Evolutionary conservation across 2,329 filamentous ascomycete genomes (phyloP), one percentile per base, ranked within the genome.

Genomic region (Tolypocladium sp.): DNA sequence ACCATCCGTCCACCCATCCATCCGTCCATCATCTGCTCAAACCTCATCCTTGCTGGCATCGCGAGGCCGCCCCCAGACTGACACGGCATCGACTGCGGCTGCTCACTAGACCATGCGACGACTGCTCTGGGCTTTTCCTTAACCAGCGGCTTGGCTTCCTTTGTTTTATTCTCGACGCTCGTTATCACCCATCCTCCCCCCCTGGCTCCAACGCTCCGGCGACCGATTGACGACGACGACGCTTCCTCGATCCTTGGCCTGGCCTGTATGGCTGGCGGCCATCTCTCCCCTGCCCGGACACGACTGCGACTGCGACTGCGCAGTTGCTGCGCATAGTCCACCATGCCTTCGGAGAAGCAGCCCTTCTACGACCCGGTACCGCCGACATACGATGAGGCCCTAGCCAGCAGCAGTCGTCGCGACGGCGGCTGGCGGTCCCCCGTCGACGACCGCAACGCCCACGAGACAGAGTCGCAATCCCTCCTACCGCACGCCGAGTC

Each of bases 391-490:
- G 75, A 77, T 63, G 71, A 77, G 63, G 74, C 75, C 35, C 60
- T 77, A 42, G 74, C 75, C 49, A 69, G 66, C 55, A 63, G 69
- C 58, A 74, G 73, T 57, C 70, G 64, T n/a, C 69, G 70, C 61
- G 65, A 70, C 44, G 64, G 67, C 55, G 65, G 67, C 54, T 73
- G 71, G 71, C 33, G 70, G 56, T 72, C 71, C 35, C 67, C 70
- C 35, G 63, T 66, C 67, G 80, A 83, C 68, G 80, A 84, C 68
- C 83, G 88, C 72, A 79, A 83, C 68, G 85, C 84, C 70, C 82
- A 86, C 72, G 85, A 91, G 69, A 83, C 84, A 58, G 91, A 96
- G 74, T 83, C 88, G 73, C 88, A 92, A 73, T 89, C 88, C 7
- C 83, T 96, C 33, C 80, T 96, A 46, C 80, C 79, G 57, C 77